Base-by-base conservation (phyloP, 140 eudicot genomes). In the Stevia rebaudiana region DNA sequence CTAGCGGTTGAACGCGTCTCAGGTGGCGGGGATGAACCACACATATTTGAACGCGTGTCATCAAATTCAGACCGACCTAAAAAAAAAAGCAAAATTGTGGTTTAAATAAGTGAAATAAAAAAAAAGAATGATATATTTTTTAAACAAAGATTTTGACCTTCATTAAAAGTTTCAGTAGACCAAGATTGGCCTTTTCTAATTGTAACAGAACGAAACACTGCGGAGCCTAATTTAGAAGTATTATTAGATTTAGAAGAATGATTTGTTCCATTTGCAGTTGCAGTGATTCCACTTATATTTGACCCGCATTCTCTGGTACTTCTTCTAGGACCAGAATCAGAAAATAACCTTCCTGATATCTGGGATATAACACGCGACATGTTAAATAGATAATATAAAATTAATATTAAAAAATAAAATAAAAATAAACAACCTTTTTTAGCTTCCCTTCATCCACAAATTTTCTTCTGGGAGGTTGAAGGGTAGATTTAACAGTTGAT, bases 241-340 rank as follows among this genome's bases (percentile, higher is more conserved):
- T 71, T 17, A 15, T 75, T 69, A 78, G 81, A 69, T 63, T 80
- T 94, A 56, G 86, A 72, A 44, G 44, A 56, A 56, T 88, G 86
- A 75, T 74, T 67, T 25, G 83, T 76, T 76, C 96, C 99, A 60
- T 88, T 94, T 11, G 82, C 71, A 8, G 61, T 21, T 54, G 25
- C 41, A 28, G 61, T 6, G 12, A 54, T 28, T 6, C 40, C 41
- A 61, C 69, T 85, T 69, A 77, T 66, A 64, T 69, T 86, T 66
- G 78, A 28, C 24, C 78, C 86, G 11, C 86, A 36, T 39, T 88
- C 99, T 44, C 97, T 82, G 46, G 85, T 79, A 74, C 95, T 94
- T 65, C 99, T 78, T 72, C 99, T 84, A 28, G 95, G 90, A 52
- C 95, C 90, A 48, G 97, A 94, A 88, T 94, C 99, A 33, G 94